These are phyloP conservation scores for Aspergillus spinulosporus DNA, from an alignment of 2,329 filamentous ascomycete species.

Conservation along the genomic window DNA sequence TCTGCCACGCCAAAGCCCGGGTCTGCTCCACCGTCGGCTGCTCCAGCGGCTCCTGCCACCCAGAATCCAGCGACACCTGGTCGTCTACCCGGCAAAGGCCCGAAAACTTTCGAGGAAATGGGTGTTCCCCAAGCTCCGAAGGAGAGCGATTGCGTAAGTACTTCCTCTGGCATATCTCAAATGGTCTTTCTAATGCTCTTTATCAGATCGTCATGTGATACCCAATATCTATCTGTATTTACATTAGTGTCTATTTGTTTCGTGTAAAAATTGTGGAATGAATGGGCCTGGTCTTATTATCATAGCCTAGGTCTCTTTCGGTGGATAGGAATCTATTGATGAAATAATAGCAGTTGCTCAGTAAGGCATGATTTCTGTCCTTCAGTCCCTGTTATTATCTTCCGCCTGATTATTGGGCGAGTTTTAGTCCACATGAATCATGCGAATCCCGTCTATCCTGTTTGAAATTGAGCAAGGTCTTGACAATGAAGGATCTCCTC, in stretches of 20 bases:
- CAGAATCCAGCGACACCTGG: conserved; percentile 38
- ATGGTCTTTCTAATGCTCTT: conserved; percentile 17
- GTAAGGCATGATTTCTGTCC: not conserved
- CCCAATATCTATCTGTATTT: conserved; percentile 24
- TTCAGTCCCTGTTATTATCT: not conserved
- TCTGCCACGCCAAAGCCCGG: conserved; percentile 41
- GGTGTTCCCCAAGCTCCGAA: conserved; percentile 81
- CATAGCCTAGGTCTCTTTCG: conserved; percentile 1
- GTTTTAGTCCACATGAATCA: not conserved
- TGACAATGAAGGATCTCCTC: too few species aligned
- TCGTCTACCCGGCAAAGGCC: conserved; percentile 66
- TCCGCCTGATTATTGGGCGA: conserved; percentile 1
- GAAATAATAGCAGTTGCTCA: conserved; percentile 4
- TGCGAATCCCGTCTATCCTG: too few species aligned
- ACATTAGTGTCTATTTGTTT: conserved; percentile 19
- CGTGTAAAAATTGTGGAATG: conserved; percentile 16
- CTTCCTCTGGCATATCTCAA: not conserved
- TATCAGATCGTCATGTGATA: conserved; percentile 46
- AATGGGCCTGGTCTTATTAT: conserved; percentile 9
- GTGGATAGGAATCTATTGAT: conserved; percentile 5
- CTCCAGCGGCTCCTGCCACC: conserved; percentile 27
- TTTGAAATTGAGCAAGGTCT: too few species aligned
- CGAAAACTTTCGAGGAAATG: conserved; percentile 98
- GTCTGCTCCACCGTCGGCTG: conserved; percentile 17
- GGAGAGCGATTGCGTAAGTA: conserved; percentile 84